Evolutionary conservation across 306 rosid species (phyloP).

Genomic region (Vigna reflexopilosa): DNA sequence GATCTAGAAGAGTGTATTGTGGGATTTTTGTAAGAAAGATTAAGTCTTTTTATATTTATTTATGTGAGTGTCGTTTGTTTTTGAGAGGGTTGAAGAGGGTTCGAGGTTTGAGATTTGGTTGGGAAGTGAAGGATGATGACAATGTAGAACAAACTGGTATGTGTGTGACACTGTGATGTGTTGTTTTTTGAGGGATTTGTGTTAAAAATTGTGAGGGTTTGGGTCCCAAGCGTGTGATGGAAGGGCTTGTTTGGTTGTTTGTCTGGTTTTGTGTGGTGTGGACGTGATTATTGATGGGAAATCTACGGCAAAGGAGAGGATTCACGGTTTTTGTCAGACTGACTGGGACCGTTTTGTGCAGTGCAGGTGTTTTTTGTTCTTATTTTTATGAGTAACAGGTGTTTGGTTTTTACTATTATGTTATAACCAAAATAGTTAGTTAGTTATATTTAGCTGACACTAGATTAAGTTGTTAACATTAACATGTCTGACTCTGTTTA

Average conservation of each 20-base stretch:
- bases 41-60: neutral
- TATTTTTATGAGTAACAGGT: no score
- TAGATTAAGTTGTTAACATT: no score
- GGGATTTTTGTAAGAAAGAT: neutral
- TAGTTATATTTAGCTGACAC: no score
- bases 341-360: no score
- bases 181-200: neutral
- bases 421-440: no score
- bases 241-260: neutral
- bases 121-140: neutral
- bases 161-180: neutral
- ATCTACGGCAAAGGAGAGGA: neutral
- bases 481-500: no score
- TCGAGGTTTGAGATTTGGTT: neutral
- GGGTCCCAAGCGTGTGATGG: neutral
- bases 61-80: neutral
- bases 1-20: constrained; percentile 59
- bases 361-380: no score
- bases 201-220: neutral
- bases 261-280: neutral
- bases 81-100: neutral
- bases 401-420: no score
- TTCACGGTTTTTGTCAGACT: neutral
- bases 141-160: no score
- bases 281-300: neutral